phyloP scores from a whole-genome alignment of 106 monocot species.

The Posidonia australis region DNA sequence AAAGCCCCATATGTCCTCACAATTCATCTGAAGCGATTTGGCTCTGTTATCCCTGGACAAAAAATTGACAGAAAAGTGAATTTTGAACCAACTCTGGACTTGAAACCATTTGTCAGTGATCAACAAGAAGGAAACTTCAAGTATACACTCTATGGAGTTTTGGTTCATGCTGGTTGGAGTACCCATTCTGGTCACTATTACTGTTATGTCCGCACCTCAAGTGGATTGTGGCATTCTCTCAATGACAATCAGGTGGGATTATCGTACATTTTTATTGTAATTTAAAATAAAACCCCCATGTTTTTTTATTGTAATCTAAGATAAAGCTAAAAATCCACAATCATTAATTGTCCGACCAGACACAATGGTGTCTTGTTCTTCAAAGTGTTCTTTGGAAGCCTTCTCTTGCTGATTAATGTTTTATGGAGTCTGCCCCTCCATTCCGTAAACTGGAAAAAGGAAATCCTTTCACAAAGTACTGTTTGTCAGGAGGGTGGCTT shows the following conservation, averaged over 20 bases:
- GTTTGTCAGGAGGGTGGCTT: not conserved
- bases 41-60: slow-evolving; percentile 41
- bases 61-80: slow-evolving; percentile 80
- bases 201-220: slow-evolving; percentile 65
- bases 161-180: slow-evolving; percentile 66
- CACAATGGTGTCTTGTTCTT: too few species aligned
- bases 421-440: too few species aligned
- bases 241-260: slow-evolving; percentile 58
- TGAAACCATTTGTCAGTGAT: slow-evolving; percentile 87
- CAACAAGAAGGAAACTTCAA: slow-evolving; percentile 42
- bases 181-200: slow-evolving; percentile 76
- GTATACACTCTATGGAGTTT: slow-evolving; percentile 71
- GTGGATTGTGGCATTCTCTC: slow-evolving; percentile 64
- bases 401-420: too few species aligned
- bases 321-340: not conserved
- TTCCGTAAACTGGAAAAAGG: too few species aligned
- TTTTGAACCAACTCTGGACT: slow-evolving; percentile 55
- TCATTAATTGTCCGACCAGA: too few species aligned
- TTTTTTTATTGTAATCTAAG: slow-evolving; percentile 1
- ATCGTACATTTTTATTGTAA: not conserved
- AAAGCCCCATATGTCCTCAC: slow-evolving; percentile 87
- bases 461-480: not conserved
- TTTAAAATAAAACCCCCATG: not conserved
- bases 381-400: too few species aligned
- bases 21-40: slow-evolving; percentile 94